Base-by-base conservation (phyloP, 2,329 filamentous ascomycete species). In the Penicillium hesseltinei region DNA sequence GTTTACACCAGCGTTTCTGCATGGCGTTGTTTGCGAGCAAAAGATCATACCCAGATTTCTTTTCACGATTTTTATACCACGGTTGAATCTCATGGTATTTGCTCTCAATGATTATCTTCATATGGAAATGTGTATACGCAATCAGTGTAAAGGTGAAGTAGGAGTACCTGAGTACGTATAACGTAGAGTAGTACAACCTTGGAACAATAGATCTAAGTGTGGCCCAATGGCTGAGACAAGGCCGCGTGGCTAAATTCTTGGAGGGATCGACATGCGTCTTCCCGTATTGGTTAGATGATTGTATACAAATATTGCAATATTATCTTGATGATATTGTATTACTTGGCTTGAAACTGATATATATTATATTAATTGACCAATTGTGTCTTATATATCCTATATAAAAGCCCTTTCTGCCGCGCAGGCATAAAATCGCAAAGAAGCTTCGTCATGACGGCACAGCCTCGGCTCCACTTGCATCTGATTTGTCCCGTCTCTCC, bases 31-130 rank as follows among this genome's bases (percentile, higher is more conserved):
- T 59, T 50, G 54, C 49, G 53, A 66, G 60, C 57, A 62, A 64
- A 65, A 64, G 61, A 64, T 63, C 65, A 67, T 67, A 67, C 65
- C 65, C 65, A 49, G 54, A 51, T 55, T 62, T 58, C 42, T 62
- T 58, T 58, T 52, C 45, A 48, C 48, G 40, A 57, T 57, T 54
- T 57, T 21, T 45, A 51, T 49, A 48, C 50, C 50, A 52, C 54
- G 23, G 44, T 56, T 56, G 29, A 46, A 47, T 49, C 51, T 58
- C 35, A 47, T 56, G 42, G 35, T 49, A 48, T 25, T 23, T 53
- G 17, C 43, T 51, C 23, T 36, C 31, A 35, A 44, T 35, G 21
- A 13, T 44, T n/a, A 33, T 8, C 4, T 35, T n/a, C 23, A 25
- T 31, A 23, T 38, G 46, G 43, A 42, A 53, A 56, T 53, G 19